Evolutionary conservation across 1,284 basidiomycete genomes (phyloP).

Genomic region (Amylostereum areolatum): DNA sequence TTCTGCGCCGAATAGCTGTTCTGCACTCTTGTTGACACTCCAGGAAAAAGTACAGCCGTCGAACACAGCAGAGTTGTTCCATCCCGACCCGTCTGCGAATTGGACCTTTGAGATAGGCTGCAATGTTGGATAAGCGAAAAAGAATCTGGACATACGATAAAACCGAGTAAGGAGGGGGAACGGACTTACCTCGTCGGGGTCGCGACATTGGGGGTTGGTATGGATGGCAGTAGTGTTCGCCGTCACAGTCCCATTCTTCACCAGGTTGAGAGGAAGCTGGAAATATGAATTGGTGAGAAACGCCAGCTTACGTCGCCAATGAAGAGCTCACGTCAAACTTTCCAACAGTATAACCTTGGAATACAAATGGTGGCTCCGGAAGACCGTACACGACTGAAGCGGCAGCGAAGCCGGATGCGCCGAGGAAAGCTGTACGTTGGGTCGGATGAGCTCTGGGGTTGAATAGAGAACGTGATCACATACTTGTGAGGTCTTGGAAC

Average conservation of each 20-base stretch:
- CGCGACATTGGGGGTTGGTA: slow-evolving; percentile 36
- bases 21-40: slow-evolving; percentile 31
- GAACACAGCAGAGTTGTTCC: slow-evolving; percentile 35
- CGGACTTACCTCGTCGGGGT: slow-evolving; percentile 26
- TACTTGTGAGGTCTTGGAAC: slow-evolving; percentile 42
- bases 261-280: slow-evolving; percentile 16
- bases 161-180: neutral
- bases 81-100: slow-evolving; percentile 24
- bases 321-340: slow-evolving; percentile 31
- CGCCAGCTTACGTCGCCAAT: neutral
- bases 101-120: slow-evolving; percentile 24
- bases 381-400: slow-evolving; percentile 41
- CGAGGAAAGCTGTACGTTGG: slow-evolving; percentile 35
- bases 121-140: neutral
- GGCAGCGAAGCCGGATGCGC: slow-evolving; percentile 47
- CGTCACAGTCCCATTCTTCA: slow-evolving; percentile 31
- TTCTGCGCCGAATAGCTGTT: slow-evolving; percentile 33
- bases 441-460: neutral
- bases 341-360: slow-evolving; percentile 37
- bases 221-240: slow-evolving; percentile 43
- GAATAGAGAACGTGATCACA: slow-evolving; percentile 11
- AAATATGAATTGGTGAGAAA: neutral
- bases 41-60: slow-evolving; percentile 35
- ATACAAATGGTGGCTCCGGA: slow-evolving; percentile 36
- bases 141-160: neutral